Conservation (phyloP, 495 filamentous ascomycete genomes). For the Aspergillus homomorphus region DNA sequence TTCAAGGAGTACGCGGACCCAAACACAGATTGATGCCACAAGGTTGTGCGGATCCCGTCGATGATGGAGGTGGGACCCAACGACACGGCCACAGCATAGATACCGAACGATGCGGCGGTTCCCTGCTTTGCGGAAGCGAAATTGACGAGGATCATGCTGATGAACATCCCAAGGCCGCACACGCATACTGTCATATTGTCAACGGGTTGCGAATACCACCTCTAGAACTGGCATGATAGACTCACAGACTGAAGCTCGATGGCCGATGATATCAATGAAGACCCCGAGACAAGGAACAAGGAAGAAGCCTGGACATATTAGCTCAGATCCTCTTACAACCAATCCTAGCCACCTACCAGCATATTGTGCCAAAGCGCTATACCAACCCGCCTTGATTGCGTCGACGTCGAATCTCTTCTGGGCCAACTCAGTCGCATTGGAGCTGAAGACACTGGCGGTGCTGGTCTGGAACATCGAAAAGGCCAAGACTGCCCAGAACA, state of each 20-base stretch:
- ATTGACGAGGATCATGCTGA: constrained; percentile 41
- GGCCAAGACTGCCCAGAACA: constrained; percentile 38
- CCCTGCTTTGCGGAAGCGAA: constrained; percentile 32
- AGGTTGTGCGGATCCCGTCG: constrained; percentile 41
- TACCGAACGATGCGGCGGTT: constrained; percentile 43
- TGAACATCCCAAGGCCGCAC: constrained; percentile 38
- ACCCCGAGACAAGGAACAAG: constrained; percentile 41
- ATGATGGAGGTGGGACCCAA: constrained; percentile 44
- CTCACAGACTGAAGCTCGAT: constrained; percentile 40
- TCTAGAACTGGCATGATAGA: constrained; percentile 4
- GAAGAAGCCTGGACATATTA: constrained; percentile 31
- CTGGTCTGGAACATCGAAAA: constrained; percentile 47
- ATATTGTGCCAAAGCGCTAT: constrained; percentile 42
- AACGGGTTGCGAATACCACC: neutral
- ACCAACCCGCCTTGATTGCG: constrained; percentile 44
- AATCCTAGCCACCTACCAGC: constrained; percentile 26
- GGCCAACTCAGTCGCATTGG: constrained; percentile 45
- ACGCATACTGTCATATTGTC: constrained; percentile 23
- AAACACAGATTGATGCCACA: constrained; percentile 46
- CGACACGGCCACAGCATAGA: constrained; percentile 39
- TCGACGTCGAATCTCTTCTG: constrained; percentile 41
- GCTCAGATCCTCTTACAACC: neutral
- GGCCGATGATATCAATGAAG: constrained; percentile 44
- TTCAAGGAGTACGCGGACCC: constrained; percentile 44
- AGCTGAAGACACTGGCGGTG: constrained; percentile 36